Evolutionary conservation across 306 rosid genomes (phyloP).

Genomic region (Oxytropis ochrocephala): DNA sequence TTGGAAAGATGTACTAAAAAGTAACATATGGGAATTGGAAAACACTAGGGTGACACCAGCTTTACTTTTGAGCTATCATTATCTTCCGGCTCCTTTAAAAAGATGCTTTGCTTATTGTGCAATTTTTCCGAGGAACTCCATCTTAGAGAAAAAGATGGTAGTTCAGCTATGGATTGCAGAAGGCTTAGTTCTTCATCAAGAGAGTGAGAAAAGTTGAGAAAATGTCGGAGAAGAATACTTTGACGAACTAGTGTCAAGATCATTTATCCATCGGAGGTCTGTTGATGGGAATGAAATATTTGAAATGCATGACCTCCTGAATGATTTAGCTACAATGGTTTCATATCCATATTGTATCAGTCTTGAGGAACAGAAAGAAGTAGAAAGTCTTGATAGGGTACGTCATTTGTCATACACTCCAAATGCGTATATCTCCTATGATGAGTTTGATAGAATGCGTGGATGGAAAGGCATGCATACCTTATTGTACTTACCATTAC

Average conservation of each 20-base stretch:
- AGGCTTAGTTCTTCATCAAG: neutral
- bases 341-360: no score
- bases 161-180: constrained; percentile 31
- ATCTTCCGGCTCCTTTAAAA: neutral
- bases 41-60: neutral
- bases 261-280: neutral
- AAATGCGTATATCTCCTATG: no score
- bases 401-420: no score
- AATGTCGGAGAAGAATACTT: constrained; percentile 19
- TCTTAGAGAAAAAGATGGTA: neutral
- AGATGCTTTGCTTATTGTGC: constrained; percentile 10
- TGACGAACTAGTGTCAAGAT: constrained; percentile 21
- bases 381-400: no score
- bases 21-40: neutral
- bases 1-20: neutral
- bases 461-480: no score
- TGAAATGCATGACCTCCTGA: no score
- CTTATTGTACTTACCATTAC: no score
- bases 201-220: neutral
- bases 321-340: no score
- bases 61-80: neutral
- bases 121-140: constrained; percentile 15
- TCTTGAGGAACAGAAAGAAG: no score
- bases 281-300: neutral
- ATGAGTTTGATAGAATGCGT: no score